Evolutionary conservation across 1,284 basidiomycete species (phyloP).

Genomic region (Papiliotrema nemorosa): DNA sequence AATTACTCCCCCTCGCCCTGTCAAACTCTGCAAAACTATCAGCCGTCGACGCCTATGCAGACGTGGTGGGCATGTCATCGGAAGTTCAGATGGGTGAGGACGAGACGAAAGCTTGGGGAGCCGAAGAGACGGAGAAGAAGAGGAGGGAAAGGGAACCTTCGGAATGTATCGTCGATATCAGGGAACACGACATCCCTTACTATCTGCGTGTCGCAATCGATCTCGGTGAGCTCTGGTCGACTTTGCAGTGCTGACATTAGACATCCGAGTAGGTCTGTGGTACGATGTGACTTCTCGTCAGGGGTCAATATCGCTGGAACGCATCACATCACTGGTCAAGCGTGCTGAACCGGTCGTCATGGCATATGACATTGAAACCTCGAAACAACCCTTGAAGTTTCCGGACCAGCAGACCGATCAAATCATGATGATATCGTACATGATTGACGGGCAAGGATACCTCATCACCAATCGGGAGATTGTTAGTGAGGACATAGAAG

Average conservation of each 20-base stretch:
- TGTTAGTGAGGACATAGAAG: slow-evolving; percentile 93
- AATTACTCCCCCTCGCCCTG: slow-evolving; percentile 82
- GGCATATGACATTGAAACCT: slow-evolving; percentile 99
- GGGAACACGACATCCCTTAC: slow-evolving; percentile 97
- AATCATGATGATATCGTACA: slow-evolving; percentile 97
- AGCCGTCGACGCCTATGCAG: slow-evolving; percentile 96
- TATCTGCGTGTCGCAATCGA: slow-evolving; percentile 98
- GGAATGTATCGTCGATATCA: slow-evolving; percentile 87
- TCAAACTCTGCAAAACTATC: slow-evolving; percentile 90
- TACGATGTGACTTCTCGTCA: slow-evolving; percentile 81
- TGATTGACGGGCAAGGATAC: slow-evolving; percentile 68
- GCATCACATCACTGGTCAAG: slow-evolving; percentile 81
- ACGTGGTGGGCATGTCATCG: slow-evolving; percentile 79
- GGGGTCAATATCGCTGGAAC: slow-evolving; percentile 72
- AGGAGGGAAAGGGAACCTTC: slow-evolving; percentile 70
- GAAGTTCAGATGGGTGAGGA: slow-evolving; percentile 53
- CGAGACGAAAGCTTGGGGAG: slow-evolving; percentile 60
- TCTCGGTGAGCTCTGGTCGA: slow-evolving; percentile 56
- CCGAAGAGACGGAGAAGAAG: slow-evolving; percentile 52
- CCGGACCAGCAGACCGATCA: slow-evolving; percentile 94
- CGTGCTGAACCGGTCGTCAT: slow-evolving; percentile 99
- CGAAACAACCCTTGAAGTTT: slow-evolving; percentile 97
- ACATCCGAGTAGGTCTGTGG: slow-evolving; percentile 96
- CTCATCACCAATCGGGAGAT: slow-evolving; percentile 98
- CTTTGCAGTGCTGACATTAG: slow-evolving; percentile 43